These are phyloP conservation scores for Ustilago lituana DNA, from an alignment of 1,284 basidiomycete genomes.

Conservation along the genomic window DNA sequence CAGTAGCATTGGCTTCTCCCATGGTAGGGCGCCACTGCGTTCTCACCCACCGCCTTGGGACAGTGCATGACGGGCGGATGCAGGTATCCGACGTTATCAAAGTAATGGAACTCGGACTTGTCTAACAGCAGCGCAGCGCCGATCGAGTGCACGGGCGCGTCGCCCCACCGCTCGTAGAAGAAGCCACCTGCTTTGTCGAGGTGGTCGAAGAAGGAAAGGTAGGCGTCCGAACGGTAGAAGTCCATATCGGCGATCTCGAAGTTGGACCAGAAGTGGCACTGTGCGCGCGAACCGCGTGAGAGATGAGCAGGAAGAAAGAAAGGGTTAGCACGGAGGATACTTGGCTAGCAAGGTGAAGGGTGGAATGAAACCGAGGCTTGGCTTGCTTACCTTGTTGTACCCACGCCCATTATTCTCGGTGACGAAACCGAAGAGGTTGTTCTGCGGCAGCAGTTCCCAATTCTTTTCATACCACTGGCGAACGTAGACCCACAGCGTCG, in stretches of 20 bases:
- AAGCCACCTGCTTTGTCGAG: slow-evolving; percentile 79
- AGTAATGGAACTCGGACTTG: slow-evolving; percentile 52
- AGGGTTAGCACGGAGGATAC: too few species aligned
- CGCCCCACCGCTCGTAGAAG: slow-evolving; percentile 77
- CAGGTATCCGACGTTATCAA: slow-evolving; percentile 63
- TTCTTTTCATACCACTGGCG: slow-evolving; percentile 77
- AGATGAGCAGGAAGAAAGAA: not conserved
- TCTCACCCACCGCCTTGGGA: slow-evolving; percentile 24
- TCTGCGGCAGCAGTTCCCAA: slow-evolving; percentile 75
- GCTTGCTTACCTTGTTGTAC: slow-evolving; percentile 73
- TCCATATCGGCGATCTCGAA: slow-evolving; percentile 77
- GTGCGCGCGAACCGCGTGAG: not conserved
- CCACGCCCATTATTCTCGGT: slow-evolving; percentile 75
- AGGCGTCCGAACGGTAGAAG: slow-evolving; percentile 82
- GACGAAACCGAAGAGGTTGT: slow-evolving; percentile 80
- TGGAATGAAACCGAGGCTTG: too few species aligned
- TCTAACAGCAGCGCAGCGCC: slow-evolving; percentile 60
- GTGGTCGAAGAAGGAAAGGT: slow-evolving; percentile 79
- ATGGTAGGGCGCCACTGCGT: slow-evolving; percentile 24
- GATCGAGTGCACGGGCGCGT: slow-evolving; percentile 73
- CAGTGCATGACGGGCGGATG: slow-evolving; percentile 61
- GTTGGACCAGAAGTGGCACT: slow-evolving; percentile 77
- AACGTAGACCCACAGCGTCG: slow-evolving; percentile 78
- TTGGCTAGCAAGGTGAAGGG: too few species aligned
- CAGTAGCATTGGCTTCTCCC: slow-evolving; percentile 33